Evolutionary conservation across 2,329 filamentous ascomycete species (phyloP).

Genomic region (Phaeosphaeriaceae sp.): DNA sequence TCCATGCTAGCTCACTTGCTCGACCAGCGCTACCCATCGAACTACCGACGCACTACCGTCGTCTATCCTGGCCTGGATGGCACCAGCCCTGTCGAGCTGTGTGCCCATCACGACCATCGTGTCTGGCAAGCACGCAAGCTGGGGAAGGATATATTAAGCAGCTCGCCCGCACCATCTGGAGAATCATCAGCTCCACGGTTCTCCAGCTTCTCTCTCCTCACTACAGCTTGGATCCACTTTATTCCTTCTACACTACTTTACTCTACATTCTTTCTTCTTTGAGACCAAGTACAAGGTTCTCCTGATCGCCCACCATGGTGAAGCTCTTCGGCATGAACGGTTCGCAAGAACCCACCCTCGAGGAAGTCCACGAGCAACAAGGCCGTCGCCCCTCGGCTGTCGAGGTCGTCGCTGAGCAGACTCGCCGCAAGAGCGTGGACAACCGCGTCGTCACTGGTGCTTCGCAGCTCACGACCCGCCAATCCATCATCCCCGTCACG

Average conservation of each 20-base stretch:
- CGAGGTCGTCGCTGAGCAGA: constrained; percentile 42
- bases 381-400: constrained; percentile 45
- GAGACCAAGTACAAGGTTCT: neutral
- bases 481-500: constrained; percentile 71
- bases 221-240: constrained; percentile 14
- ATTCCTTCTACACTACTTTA: neutral
- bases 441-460: constrained; percentile 52
- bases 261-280: constrained; percentile 11
- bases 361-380: constrained; percentile 47
- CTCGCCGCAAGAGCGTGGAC: constrained; percentile 44
- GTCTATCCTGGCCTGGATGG: constrained; percentile 31
- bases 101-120: constrained; percentile 12
- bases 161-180: constrained; percentile 12
- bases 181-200: constrained; percentile 30
- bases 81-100: constrained; percentile 24
- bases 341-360: constrained; percentile 43
- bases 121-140: constrained; percentile 6
- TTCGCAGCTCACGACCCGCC: constrained; percentile 69
- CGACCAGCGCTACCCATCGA: constrained; percentile 23
- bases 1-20: constrained; percentile 6
- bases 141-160: constrained; percentile 30
- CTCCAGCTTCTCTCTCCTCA: constrained; percentile 22
- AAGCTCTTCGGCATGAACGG: constrained; percentile 34
- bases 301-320: constrained; percentile 27
- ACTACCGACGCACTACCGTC: constrained; percentile 21